A percentile compares a stretch with the other conserved stretches of the same genome.
Evolutionary conservation across 768 basidiomycete species (phyloP).

Genomic region (Hirschioporus abietinus): DNA sequence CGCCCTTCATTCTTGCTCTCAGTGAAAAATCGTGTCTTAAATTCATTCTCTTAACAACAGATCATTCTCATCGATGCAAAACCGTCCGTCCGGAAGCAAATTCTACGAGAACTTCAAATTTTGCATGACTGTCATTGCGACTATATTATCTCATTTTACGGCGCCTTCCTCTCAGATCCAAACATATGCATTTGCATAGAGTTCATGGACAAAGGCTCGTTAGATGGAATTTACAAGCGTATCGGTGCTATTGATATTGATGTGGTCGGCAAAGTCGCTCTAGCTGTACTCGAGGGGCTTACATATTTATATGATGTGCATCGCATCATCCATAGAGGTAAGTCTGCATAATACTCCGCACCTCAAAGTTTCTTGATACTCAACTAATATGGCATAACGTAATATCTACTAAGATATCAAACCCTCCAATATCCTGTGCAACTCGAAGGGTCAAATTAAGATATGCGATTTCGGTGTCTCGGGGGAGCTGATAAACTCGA

Average conservation of each 20-base stretch:
- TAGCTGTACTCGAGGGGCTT: slow-evolving; percentile 90
- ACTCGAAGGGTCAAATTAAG: slow-evolving; percentile 94
- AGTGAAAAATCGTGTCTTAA: neutral
- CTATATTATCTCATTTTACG: slow-evolving; percentile 96
- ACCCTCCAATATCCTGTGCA: slow-evolving; percentile 95
- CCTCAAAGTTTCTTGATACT: neutral
- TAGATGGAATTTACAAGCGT: slow-evolving; percentile 95
- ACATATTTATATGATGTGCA: slow-evolving; percentile 97
- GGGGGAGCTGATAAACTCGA: slow-evolving; percentile 97
- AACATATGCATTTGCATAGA: slow-evolving; percentile 99
- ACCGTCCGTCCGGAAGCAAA: slow-evolving; percentile 94
- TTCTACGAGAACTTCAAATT: slow-evolving; percentile 95
- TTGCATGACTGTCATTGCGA: slow-evolving; percentile 96
- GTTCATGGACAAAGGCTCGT: slow-evolving; percentile 87
- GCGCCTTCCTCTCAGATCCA: slow-evolving; percentile 93
- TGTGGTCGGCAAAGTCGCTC: slow-evolving; percentile 89
- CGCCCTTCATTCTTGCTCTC: neutral
- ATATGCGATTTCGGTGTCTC: slow-evolving; percentile 99
- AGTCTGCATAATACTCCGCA: slow-evolving; percentile 22
- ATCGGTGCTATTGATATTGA: slow-evolving; percentile 92
- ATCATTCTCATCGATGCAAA: slow-evolving; percentile 96
- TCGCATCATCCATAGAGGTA: slow-evolving; percentile 97
- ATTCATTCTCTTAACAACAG: slow-evolving; percentile 32
- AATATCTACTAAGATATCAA: slow-evolving; percentile 77
- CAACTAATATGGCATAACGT: slow-evolving; percentile 4